Conservation (phyloP, 805 yeast genomes). For the Barnettozyma salicaria region DNA sequence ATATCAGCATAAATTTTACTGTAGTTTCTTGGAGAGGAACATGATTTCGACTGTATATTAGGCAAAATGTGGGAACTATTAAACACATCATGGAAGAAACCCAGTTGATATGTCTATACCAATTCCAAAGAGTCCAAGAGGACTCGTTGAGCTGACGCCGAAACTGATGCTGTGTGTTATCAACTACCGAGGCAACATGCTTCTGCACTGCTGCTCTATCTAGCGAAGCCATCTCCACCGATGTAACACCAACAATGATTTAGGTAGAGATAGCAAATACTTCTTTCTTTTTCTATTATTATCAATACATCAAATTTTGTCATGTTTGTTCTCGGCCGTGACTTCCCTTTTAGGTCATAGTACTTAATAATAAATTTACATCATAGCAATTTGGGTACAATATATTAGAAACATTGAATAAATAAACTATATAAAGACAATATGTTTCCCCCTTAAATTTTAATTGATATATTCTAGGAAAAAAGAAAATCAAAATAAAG, state of each 20-base stretch:
- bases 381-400: too few relatives aligned
- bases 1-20: conserved; percentile 42
- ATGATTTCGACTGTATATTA: conserved; percentile 32
- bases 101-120: conserved; percentile 75
- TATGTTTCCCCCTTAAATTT: too few relatives aligned
- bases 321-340: too few relatives aligned
- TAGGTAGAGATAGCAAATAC: too few relatives aligned
- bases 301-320: too few relatives aligned
- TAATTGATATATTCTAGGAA: too few relatives aligned
- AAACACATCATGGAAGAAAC: conserved; percentile 39
- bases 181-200: conserved; percentile 8
- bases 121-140: conserved; percentile 59
- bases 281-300: too few relatives aligned
- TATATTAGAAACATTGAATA: too few relatives aligned
- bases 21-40: conserved; percentile 47
- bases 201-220: conserved; percentile 4
- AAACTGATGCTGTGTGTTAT: conserved; percentile 10
- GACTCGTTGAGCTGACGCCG: conserved; percentile 16
- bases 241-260: neutral
- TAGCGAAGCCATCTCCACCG: neutral
- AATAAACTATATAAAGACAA: too few relatives aligned
- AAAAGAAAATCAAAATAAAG: neutral
- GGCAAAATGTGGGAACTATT: conserved; percentile 49
- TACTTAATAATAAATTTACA: too few relatives aligned
- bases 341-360: too few relatives aligned